Evolutionary conservation across 345 rosid species (phyloP).

Genomic region (Aquilaria malaccensis): DNA sequence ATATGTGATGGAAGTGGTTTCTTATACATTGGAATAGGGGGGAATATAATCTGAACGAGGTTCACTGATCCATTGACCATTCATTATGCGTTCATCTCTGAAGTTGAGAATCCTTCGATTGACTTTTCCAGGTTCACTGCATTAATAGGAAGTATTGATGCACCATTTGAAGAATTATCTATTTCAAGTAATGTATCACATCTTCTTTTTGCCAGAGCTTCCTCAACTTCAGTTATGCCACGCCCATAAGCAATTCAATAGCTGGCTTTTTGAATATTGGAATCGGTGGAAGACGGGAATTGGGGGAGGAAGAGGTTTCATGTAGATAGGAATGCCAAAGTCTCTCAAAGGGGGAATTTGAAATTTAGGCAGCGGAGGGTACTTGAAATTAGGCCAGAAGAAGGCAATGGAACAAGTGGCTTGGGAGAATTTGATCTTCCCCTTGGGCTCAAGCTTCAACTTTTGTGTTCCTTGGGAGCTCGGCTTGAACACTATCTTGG

Average conservation of each 20-base stretch:
- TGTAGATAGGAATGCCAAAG: constrained; percentile 24
- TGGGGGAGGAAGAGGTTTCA: constrained; percentile 35
- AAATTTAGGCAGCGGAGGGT: constrained; percentile 15
- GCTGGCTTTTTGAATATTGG: constrained; percentile 1
- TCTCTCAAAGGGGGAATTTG: too few relatives aligned
- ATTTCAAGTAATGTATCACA: constrained; percentile 19
- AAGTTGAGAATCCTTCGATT: constrained; percentile 81
- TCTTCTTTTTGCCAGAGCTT: constrained; percentile 37
- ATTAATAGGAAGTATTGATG: constrained; percentile 5
- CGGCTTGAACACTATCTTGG: constrained; percentile 46
- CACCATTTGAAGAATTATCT: constrained; percentile 18
- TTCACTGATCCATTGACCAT: constrained; percentile 62
- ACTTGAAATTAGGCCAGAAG: constrained; percentile 40
- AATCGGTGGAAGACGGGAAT: constrained; percentile 16
- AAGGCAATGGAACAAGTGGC: constrained; percentile 49
- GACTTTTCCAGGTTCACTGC: constrained; percentile 16
- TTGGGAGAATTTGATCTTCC: constrained; percentile 56
- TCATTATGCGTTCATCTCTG: constrained; percentile 63
- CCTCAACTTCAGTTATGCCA: constrained; percentile 79
- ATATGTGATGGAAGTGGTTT: constrained; percentile 10
- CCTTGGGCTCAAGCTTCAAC: constrained; percentile 49
- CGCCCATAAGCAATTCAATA: constrained; percentile 53
- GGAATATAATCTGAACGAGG: constrained; percentile 21
- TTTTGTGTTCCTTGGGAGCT: constrained; percentile 33
- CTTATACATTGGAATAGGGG: constrained; percentile 12